phyloP scores from a whole-genome alignment of 768 basidiomycete species.

The Russula sp. region DNA sequence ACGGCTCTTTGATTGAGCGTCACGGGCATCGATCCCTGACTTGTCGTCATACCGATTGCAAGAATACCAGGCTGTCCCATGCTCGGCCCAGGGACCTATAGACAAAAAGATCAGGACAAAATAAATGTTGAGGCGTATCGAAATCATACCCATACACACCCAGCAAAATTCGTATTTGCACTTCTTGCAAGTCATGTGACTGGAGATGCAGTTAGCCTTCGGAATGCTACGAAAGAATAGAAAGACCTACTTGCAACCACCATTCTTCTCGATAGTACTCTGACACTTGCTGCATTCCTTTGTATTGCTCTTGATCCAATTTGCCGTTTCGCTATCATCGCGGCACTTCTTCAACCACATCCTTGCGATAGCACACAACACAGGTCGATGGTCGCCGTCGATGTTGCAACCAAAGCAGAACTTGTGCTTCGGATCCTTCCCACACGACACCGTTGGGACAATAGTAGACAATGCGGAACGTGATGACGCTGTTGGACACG shows the following conservation, averaged over 20 bases:
- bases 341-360: slow-evolving; percentile 97
- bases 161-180: slow-evolving; percentile 99
- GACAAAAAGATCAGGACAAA: slow-evolving; percentile 34
- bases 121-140: slow-evolving; percentile 35
- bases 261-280: slow-evolving; percentile 99
- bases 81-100: slow-evolving; percentile 91
- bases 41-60: slow-evolving; percentile 98
- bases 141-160: slow-evolving; percentile 88
- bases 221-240: slow-evolving; percentile 10
- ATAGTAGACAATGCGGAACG: slow-evolving; percentile 69
- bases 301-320: slow-evolving; percentile 99
- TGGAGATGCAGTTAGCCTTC: slow-evolving; percentile 37
- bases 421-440: slow-evolving; percentile 60
- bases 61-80: slow-evolving; percentile 96
- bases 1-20: slow-evolving; percentile 85
- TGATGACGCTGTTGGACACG: slow-evolving; percentile 77
- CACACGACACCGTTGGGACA: slow-evolving; percentile 88
- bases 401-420: slow-evolving; percentile 96
- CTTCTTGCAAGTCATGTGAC: slow-evolving; percentile 99
- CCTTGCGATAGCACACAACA: slow-evolving; percentile 83
- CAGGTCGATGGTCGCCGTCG: slow-evolving; percentile 87
- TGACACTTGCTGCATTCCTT: slow-evolving; percentile 97
- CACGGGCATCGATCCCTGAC: slow-evolving; percentile 80
- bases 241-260: slow-evolving; percentile 93
- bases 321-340: slow-evolving; percentile 97